A percentile compares a stretch with the other conserved stretches of the same genome.
Conservation (phyloP, 306 rosid genomes). For the Hippophae rhamnoides region DNA sequence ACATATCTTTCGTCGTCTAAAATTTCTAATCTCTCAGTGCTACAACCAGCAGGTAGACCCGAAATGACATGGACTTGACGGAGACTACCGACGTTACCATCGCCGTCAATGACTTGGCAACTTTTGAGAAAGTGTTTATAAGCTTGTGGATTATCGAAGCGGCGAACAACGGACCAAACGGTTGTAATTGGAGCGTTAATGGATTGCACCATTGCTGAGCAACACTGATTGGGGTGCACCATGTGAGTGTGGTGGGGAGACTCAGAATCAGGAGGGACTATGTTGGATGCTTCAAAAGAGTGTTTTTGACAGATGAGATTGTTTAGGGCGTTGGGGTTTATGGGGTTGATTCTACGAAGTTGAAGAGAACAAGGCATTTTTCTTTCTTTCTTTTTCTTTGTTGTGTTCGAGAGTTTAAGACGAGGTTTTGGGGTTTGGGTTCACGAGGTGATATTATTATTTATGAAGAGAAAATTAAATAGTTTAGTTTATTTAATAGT, state of each 20-base stretch:
- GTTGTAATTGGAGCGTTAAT: constrained; percentile 54
- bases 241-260: constrained; percentile 41
- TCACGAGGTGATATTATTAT: no score
- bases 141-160: constrained; percentile 84
- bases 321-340: constrained; percentile 19
- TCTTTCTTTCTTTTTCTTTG: not conserved
- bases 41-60: constrained; percentile 78
- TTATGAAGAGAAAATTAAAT: no score
- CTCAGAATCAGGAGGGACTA: constrained; percentile 28
- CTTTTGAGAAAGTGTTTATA: constrained; percentile 88
- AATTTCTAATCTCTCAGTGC: constrained; percentile 87
- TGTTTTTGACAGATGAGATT: constrained; percentile 28
- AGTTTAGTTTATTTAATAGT: no score
- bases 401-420: no score
- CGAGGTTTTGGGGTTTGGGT: no score
- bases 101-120: constrained; percentile 70
- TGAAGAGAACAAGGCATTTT: constrained; percentile 68
- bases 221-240: constrained; percentile 54
- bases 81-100: constrained; percentile 59
- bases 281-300: constrained; percentile 7
- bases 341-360: constrained; percentile 43
- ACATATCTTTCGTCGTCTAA: constrained; percentile 87
- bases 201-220: constrained; percentile 59
- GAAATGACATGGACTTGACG: constrained; percentile 72
- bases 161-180: constrained; percentile 82